A percentile compares a stretch with the other conserved stretches of the same genome.
Conservation (phyloP, 1,139 yeast species). For the Tardiomyces blankii region DNA sequence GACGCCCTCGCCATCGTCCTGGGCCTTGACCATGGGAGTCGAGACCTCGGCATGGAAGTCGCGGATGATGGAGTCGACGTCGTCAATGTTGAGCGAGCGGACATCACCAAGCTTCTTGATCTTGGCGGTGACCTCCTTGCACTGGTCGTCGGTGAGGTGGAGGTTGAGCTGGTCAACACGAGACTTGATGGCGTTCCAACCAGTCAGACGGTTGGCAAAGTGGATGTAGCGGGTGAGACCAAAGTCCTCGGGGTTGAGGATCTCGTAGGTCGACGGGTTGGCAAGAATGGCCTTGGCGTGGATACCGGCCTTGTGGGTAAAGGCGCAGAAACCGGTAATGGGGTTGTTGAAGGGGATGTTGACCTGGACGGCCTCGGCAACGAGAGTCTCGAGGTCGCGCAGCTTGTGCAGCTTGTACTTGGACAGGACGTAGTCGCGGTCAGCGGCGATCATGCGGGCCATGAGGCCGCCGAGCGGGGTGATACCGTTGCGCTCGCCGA, state of each 20-base stretch:
- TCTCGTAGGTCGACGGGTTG: slow-evolving; percentile 96
- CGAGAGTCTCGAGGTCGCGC: slow-evolving; percentile 90
- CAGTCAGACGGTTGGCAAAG: slow-evolving; percentile 94
- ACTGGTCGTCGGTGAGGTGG: slow-evolving; percentile 80
- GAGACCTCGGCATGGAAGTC: slow-evolving; percentile 70
- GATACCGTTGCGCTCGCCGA: slow-evolving; percentile 98
- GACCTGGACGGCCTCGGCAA: slow-evolving; percentile 95
- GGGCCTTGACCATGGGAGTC: slow-evolving; percentile 29
- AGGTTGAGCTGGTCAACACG: slow-evolving; percentile 96
- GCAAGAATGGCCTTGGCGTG: slow-evolving; percentile 98
- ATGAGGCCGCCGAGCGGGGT: slow-evolving; percentile 95
- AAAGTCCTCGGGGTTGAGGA: slow-evolving; percentile 86
- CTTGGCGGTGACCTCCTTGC: slow-evolving; percentile 89
- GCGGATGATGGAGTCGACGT: slow-evolving; percentile 93
- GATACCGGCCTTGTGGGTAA: slow-evolving; percentile 98
- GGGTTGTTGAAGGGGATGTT: slow-evolving; percentile 98
- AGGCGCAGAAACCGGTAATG: slow-evolving; percentile 98
- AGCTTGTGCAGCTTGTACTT: slow-evolving; percentile 94
- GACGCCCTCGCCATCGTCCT: slow-evolving; percentile 17
- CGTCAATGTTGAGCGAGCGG: slow-evolving; percentile 89
- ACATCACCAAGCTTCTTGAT: slow-evolving; percentile 93
- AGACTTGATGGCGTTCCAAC: slow-evolving; percentile 98
- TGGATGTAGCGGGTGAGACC: slow-evolving; percentile 94
- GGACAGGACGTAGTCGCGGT: slow-evolving; percentile 89
- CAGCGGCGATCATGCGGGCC: slow-evolving; percentile 99